Evolutionary conservation across 1,139 yeast genomes (phyloP).

Genomic region (Blastobotrys capitulatus): DNA sequence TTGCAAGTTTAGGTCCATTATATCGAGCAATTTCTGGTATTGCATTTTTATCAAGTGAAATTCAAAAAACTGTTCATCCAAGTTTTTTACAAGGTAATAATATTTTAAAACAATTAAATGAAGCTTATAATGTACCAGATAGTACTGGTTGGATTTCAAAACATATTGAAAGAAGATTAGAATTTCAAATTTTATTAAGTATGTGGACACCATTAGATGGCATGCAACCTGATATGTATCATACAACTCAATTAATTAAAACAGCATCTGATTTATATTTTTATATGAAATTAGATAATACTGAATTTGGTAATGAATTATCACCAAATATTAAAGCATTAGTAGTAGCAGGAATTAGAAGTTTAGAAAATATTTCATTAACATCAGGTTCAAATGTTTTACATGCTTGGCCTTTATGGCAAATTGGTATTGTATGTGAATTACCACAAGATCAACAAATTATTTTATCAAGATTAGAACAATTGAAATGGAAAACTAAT

Average conservation of each 20-base stretch:
- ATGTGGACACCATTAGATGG: slow-evolving; percentile 14
- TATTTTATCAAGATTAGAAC: slow-evolving; percentile 16
- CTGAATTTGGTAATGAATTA: slow-evolving; percentile 13
- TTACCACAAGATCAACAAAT: slow-evolving; percentile 13
- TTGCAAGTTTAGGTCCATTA: slow-evolving; percentile 14
- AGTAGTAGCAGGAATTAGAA: slow-evolving; percentile 14
- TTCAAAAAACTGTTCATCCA: slow-evolving; percentile 10
- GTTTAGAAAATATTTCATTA: slow-evolving; percentile 12
- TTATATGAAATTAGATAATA: slow-evolving; percentile 17
- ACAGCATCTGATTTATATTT: slow-evolving; percentile 17
- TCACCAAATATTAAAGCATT: slow-evolving; percentile 13
- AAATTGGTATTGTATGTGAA: slow-evolving; percentile 21
- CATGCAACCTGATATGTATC: slow-evolving; percentile 14
- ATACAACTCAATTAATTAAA: slow-evolving; percentile 16
- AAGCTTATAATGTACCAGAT: slow-evolving; percentile 11
- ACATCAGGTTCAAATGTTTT: slow-evolving; percentile 12
- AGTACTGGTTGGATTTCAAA: slow-evolving; percentile 14
- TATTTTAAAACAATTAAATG: background rate
- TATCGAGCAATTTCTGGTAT: slow-evolving; percentile 14
- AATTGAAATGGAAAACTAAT: slow-evolving; percentile 12
- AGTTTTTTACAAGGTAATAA: background rate
- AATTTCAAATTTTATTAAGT: slow-evolving; percentile 16
- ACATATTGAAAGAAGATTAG: slow-evolving; percentile 11
- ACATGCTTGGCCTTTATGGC: slow-evolving; percentile 22
- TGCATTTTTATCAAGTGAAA: slow-evolving; percentile 13